Evolutionary conservation across 495 filamentous ascomycete species (phyloP), one percentile per base, ranked within the genome.

Genomic region (Penicillium simplicissimum): DNA sequence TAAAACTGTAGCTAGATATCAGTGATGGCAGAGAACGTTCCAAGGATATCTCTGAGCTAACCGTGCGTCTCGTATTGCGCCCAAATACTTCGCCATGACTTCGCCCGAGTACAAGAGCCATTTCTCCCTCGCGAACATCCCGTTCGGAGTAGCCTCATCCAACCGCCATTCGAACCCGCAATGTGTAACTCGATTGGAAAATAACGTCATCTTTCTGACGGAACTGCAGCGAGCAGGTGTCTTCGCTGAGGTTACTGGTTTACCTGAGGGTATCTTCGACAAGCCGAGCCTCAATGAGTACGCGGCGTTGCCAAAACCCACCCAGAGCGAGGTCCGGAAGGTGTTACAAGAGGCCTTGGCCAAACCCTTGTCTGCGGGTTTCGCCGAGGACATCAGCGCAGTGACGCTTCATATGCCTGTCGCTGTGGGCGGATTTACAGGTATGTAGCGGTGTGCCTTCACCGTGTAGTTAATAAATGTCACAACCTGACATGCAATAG

Each of bases 141-240:
- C 92, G 8, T 94, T 93, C 71, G 91, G 92, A 59, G 87, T 96
- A 62, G 87, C 94, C 64, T 83, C 79, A 19, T 90, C 86, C 2
- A 55, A 77, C 6, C 57, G 64, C 10, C 76, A 86, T 66, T 69
- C 77, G 1, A 67, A 67, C 38, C 85, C 80, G 4, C 71, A 71
- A 69, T 69, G 68, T 59, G 71, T 65, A 23, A 74, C 69, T 57
- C 69, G 67, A 36, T 59, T 73, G 14, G 40, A 73, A 25, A 71
- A 71, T 49, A 62, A 58, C 15, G 67, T 72, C 23, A 66, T 73
- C 47, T 72, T 76, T 49, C 68, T 76, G 81, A 83, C 57, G 75
- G 81, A 33, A 83, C 84, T 59, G 71, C 88, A 55, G 84, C 85
- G 60, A 83, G 57, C 65, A 37, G 66, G 61, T 21, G 37, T 66